Conservation (phyloP, 2,329 filamentous ascomycete species). For the Alternaria sp. region DNA sequence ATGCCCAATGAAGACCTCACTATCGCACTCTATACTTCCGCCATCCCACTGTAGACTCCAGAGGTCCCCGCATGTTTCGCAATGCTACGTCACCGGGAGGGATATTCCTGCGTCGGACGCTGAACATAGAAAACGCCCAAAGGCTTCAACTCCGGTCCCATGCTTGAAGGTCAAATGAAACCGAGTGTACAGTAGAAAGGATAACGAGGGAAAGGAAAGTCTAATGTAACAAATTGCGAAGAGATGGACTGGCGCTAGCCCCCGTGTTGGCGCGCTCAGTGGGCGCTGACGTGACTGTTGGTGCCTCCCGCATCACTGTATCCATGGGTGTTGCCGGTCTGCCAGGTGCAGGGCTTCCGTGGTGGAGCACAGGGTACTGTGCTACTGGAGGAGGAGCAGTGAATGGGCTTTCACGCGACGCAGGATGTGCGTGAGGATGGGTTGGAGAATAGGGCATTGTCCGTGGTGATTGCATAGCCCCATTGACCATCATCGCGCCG, state of each 20-base stretch:
- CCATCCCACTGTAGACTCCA: not conserved
- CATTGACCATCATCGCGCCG: constrained; percentile 42
- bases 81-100: constrained; percentile 8
- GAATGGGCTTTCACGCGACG: constrained; percentile 46
- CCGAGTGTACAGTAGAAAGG: constrained; percentile 4
- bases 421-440: constrained; percentile 40
- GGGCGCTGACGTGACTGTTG: constrained; percentile 31
- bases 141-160: constrained; percentile 28
- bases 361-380: constrained; percentile 37
- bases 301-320: constrained; percentile 42
- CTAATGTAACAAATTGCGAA: constrained; percentile 56
- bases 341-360: constrained; percentile 41
- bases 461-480: constrained; percentile 46
- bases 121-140: constrained; percentile 24
- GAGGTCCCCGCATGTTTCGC: constrained; percentile 11
- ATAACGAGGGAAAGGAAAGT: constrained; percentile 10
- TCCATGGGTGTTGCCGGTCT: constrained; percentile 45
- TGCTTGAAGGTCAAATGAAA: constrained; percentile 13
- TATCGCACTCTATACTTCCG: constrained; percentile 11
- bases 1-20: constrained; percentile 22
- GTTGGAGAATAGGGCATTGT: constrained; percentile 45
- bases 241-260: constrained; percentile 56
- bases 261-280: constrained; percentile 41
- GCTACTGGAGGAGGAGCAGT: constrained; percentile 34
- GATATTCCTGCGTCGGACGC: constrained; percentile 16